Percentiles rank a stretch among this genome's conserved stretches.
Evolutionary conservation across 768 basidiomycete genomes (phyloP).

Genomic region (Leccinum disarticulatum): DNA sequence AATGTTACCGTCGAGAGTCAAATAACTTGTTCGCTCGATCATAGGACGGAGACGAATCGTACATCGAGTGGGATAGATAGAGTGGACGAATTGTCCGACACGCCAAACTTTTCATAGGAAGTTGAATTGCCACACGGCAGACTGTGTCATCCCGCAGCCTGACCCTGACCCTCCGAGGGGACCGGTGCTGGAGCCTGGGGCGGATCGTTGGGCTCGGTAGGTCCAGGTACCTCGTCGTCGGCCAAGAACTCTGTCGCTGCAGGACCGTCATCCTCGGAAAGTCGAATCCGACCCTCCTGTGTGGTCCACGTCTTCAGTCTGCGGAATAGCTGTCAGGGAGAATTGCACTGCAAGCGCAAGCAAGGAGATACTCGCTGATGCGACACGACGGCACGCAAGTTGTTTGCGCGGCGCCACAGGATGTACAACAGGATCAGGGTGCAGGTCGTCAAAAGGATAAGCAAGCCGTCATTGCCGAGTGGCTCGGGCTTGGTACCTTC

Average conservation of each 20-base stretch:
- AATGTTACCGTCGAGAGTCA: neutral
- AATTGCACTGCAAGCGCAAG: neutral
- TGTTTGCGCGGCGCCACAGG: conserved; percentile 60
- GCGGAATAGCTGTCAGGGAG: conserved; percentile 1
- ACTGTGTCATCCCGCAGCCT: neutral
- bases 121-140: neutral
- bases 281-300: conserved; percentile 58
- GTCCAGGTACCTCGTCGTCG: conserved; percentile 48
- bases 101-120: neutral
- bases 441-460: conserved; percentile 59
- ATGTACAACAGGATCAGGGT: conserved; percentile 58
- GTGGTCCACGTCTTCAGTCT: conserved; percentile 60
- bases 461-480: conserved; percentile 52
- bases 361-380: conserved; percentile 49
- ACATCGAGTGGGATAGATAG: conserved; percentile 2
- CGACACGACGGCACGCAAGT: conserved; percentile 56
- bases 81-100: neutral
- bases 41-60: neutral
- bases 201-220: conserved; percentile 28
- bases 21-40: neutral
- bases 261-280: conserved; percentile 71
- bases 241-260: conserved; percentile 66
- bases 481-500: conserved; percentile 63
- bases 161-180: conserved; percentile 1
- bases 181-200: conserved; percentile 17